Percentiles rank a stretch among this genome's conserved stretches.
These are phyloP conservation scores for Porogramme epimiltina DNA, from an alignment of 1,284 basidiomycete species.

Conservation along the genomic window DNA sequence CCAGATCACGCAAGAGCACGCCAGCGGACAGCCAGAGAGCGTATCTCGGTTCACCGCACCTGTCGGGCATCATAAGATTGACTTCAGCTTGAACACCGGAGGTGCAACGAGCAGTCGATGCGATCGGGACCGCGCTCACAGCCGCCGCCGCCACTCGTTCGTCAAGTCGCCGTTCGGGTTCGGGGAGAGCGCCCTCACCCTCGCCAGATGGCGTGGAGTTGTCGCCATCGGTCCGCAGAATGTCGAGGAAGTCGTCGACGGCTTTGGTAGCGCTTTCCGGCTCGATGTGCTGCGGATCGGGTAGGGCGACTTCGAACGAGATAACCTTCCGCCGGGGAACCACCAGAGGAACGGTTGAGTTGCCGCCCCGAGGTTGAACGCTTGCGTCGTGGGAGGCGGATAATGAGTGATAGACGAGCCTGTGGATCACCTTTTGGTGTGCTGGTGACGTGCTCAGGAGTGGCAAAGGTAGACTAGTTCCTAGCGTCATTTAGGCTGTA, in stretches of 20 bases:
- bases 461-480: conserved; percentile 46
- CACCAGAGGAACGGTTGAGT: background rate
- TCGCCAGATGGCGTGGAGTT: background rate
- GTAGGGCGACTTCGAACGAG: conserved; percentile 29
- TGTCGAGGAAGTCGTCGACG: no score
- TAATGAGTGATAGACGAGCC: conserved; percentile 54
- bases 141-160: no score
- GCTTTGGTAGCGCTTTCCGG: background rate
- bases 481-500: conserved; percentile 5
- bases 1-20: conserved; percentile 10
- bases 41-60: background rate
- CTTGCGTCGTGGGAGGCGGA: background rate
- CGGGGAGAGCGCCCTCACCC: background rate
- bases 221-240: no score
- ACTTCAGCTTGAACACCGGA: conserved; percentile 37
- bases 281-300: conserved; percentile 10
- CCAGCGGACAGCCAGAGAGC: background rate
- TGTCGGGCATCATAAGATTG: conserved; percentile 60
- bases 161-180: no score
- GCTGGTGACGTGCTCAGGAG: conserved; percentile 39
- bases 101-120: conserved; percentile 29
- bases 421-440: conserved; percentile 47
- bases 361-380: background rate
- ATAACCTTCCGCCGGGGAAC: conserved; percentile 19
- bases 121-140: conserved; percentile 4